Percentiles rank a stretch among this genome's conserved stretches.
These are phyloP conservation scores for Aspergillus campestris DNA, from an alignment of 495 filamentous ascomycete species.

Conservation along the genomic window DNA sequence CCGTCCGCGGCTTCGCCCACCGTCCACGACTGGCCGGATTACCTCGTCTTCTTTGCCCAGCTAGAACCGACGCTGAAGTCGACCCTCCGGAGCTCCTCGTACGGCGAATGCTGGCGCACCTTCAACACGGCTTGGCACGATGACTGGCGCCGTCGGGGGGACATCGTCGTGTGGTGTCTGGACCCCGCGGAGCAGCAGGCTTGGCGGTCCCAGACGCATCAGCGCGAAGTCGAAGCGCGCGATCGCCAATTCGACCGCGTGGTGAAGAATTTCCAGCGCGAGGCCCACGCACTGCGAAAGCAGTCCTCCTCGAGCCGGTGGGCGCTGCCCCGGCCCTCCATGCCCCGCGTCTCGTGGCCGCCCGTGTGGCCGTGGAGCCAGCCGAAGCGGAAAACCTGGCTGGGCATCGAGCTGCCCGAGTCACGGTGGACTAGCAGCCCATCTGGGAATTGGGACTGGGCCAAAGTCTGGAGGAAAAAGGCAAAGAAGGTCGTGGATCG, in stretches of 20 bases:
- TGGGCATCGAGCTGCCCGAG: conserved; percentile 9
- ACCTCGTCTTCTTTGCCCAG: conserved; percentile 57
- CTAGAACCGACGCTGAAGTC: conserved; percentile 43
- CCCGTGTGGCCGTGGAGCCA: conserved; percentile 14
- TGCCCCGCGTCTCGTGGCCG: conserved; percentile 6
- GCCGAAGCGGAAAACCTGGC: conserved; percentile 10
- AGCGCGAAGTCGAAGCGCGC: conserved; percentile 15
- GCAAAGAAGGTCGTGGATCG: conserved; percentile 4
- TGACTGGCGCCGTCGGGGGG: conserved; percentile 76
- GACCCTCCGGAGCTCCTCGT: conserved; percentile 47
- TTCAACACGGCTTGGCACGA: conserved; percentile 83
- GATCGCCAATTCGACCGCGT: conserved; percentile 33
- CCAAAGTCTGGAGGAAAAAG: conserved; percentile 7
- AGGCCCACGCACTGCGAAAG: conserved; percentile 12
- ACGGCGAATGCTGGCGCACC: conserved; percentile 59
- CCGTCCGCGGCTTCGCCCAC: neutral
- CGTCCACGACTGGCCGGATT: conserved; percentile 47
- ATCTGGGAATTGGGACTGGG: conserved; percentile 12
- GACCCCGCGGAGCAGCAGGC: conserved; percentile 26
- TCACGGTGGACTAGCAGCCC: conserved; percentile 2
- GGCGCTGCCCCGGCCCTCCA: conserved; percentile 1
- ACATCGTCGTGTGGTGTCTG: conserved; percentile 75
- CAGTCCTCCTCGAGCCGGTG: conserved; percentile 11
- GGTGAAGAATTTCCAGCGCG: conserved; percentile 19
- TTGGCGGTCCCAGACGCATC: conserved; percentile 20